A percentile compares a stretch with the other conserved stretches of the same genome.
phyloP scores from a whole-genome alignment of 306 rosid genomes.

The Prunus campanulata region DNA sequence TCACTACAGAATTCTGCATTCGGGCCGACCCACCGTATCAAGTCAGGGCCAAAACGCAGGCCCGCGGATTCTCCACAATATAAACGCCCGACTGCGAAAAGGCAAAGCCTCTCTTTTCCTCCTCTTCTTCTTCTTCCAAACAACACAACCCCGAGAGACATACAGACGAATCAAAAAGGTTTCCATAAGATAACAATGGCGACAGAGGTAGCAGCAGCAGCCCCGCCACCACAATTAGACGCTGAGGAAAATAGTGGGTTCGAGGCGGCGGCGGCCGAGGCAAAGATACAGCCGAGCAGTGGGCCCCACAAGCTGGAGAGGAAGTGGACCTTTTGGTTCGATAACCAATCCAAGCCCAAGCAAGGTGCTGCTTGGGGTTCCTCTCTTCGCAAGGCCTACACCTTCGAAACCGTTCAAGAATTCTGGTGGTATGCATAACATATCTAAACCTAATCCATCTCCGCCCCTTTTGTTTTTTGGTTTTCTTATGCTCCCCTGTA shows the following conservation, averaged over 20 bases:
- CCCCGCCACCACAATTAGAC: neutral
- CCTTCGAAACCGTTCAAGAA: conserved; percentile 88
- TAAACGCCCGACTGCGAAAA: neutral
- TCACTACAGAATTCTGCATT: neutral
- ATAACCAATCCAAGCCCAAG: conserved; percentile 77
- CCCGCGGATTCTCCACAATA: neutral
- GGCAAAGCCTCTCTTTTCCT: too few species aligned
- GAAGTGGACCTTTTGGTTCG: conserved; percentile 96
- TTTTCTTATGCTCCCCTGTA: neutral
- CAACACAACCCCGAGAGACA: neutral
- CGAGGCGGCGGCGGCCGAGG: conserved; percentile 10
- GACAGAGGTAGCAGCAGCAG: conserved; percentile 42
- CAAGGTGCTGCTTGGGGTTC: conserved; percentile 95
- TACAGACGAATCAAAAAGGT: neutral
- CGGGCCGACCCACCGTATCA: neutral
- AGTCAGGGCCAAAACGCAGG: neutral
- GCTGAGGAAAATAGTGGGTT: conserved; percentile 1
- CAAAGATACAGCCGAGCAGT: conserved; percentile 6
- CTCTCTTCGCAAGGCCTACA: conserved; percentile 65
- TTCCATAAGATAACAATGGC: conserved; percentile 43
- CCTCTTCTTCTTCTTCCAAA: neutral
- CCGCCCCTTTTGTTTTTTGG: neutral
- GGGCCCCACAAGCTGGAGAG: conserved; percentile 65
- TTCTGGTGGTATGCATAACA: conserved; percentile 67
- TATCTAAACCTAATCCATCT: neutral